phyloP scores from a whole-genome alignment of 2,329 filamentous ascomycete genomes.

The Stagonosporopsis cucurbitacearum region DNA sequence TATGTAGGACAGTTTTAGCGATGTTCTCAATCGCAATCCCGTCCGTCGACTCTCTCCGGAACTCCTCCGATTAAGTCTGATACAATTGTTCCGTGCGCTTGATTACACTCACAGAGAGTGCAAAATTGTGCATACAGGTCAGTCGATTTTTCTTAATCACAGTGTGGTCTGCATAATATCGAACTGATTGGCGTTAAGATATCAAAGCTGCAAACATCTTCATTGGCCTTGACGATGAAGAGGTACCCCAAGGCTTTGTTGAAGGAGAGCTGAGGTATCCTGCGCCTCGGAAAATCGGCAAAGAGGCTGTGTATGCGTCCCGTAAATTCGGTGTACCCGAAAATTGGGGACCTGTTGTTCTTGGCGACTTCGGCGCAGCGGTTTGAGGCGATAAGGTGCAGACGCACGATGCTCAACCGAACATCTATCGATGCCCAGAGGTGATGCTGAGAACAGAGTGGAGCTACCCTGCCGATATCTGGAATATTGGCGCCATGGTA shows the following conservation, averaged over 20 bases:
- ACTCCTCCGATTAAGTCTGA: conserved; percentile 49
- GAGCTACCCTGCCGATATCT: conserved; percentile 49
- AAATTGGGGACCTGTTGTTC: conserved; percentile 30
- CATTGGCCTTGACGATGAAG: conserved; percentile 44
- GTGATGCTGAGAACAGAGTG: conserved; percentile 47
- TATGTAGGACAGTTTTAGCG: conserved; percentile 52
- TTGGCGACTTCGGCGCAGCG: conserved; percentile 39
- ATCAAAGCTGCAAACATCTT: conserved; percentile 55
- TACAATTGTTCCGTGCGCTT: conserved; percentile 51
- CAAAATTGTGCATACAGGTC: conserved; percentile 55
- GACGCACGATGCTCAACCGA: conserved; percentile 41
- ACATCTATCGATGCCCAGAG: conserved; percentile 49
- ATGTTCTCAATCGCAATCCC: conserved; percentile 50
- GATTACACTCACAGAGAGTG: conserved; percentile 53
- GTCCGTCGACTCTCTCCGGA: conserved; percentile 47
- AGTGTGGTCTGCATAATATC: not conserved
- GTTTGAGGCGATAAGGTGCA: conserved; percentile 5
- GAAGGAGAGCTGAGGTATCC: conserved; percentile 45
- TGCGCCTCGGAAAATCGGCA: conserved; percentile 48
- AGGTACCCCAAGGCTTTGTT: conserved; percentile 46
- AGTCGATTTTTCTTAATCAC: not conserved
- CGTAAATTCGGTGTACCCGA: conserved; percentile 45
- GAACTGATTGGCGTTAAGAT: conserved; percentile 39
- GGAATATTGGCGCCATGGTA: conserved; percentile 49
- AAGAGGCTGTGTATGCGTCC: conserved; percentile 45